Evolutionary conservation across 805 yeast genomes (phyloP).

Genomic region (Saccharomyces paradoxus): DNA sequence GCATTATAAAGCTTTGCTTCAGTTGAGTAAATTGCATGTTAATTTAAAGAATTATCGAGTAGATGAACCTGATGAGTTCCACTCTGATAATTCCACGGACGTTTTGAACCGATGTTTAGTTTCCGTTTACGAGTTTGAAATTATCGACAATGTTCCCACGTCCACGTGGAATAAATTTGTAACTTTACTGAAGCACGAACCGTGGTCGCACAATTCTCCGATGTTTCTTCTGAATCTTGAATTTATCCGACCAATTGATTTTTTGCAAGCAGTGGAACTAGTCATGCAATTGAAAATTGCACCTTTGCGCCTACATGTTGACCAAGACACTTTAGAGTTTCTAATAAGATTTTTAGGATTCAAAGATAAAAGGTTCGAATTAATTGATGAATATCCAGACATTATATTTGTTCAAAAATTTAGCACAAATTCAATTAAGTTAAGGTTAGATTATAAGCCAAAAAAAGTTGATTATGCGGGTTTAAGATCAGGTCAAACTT

Average conservation of each 20-base stretch:
- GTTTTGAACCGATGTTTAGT: conserved; percentile 43
- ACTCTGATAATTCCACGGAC: conserved; percentile 33
- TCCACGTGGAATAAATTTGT: conserved; percentile 88
- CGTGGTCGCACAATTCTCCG: conserved; percentile 53
- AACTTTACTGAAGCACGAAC: conserved; percentile 59
- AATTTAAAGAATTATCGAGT: conserved; percentile 39
- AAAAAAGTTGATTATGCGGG: conserved; percentile 81
- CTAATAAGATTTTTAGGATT: conserved; percentile 73
- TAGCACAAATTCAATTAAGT: conserved; percentile 46
- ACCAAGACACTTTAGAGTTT: conserved; percentile 89
- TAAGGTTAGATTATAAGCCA: conserved; percentile 85
- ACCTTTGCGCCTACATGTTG: conserved; percentile 79
- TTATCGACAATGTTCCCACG: conserved; percentile 70
- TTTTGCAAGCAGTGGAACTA: conserved; percentile 62
- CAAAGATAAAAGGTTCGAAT: conserved; percentile 57
- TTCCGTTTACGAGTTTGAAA: conserved; percentile 45
- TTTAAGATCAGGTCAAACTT: conserved; percentile 70
- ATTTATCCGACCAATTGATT: conserved; percentile 56
- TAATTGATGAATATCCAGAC: conserved; percentile 55
- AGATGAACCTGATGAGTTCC: conserved; percentile 36
- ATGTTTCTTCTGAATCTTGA: conserved; percentile 50
- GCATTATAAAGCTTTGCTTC: conserved; percentile 49
- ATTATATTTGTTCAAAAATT: conserved; percentile 61
- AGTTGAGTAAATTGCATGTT: conserved; percentile 45
- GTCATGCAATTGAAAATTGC: conserved; percentile 43